These are phyloP conservation scores for Stevia rebaudiana DNA, from an alignment of 140 eudicot species.

Conservation along the genomic window DNA sequence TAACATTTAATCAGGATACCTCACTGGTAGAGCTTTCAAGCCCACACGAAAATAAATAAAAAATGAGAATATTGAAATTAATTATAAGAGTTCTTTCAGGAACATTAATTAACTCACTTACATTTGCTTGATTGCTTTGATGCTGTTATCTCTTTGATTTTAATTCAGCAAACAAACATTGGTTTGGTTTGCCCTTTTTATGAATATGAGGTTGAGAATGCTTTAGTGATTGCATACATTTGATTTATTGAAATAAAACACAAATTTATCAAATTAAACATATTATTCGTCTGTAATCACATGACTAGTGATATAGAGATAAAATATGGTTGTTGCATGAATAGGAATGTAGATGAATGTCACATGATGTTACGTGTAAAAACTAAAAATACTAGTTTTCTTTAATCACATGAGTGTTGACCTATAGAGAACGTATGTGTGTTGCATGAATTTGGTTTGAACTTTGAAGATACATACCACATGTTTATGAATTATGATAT, in stretches of 20 bases:
- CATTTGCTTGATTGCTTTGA: too few relatives aligned
- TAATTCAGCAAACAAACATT: neutral
- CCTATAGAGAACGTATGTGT: neutral
- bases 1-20: constrained; percentile 3
- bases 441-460: neutral
- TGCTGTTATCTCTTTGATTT: neutral
- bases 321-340: neutral
- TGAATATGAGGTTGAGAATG: neutral
- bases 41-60: neutral
- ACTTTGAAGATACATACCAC: neutral
- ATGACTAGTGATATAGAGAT: neutral
- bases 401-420: neutral
- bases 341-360: neutral
- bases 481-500: too few relatives aligned
- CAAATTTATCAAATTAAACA: neutral
- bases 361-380: constrained; percentile 4
- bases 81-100: neutral
- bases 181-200: neutral
- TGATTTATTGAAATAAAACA: neutral
- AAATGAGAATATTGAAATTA: neutral
- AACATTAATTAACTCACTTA: neutral
- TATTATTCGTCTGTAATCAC: constrained; percentile 8
- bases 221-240: neutral
- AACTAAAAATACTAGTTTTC: neutral
- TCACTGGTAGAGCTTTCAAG: neutral